Base-by-base conservation (phyloP, 2,329 filamentous ascomycete species). In the Lojkania enalia region DNA sequence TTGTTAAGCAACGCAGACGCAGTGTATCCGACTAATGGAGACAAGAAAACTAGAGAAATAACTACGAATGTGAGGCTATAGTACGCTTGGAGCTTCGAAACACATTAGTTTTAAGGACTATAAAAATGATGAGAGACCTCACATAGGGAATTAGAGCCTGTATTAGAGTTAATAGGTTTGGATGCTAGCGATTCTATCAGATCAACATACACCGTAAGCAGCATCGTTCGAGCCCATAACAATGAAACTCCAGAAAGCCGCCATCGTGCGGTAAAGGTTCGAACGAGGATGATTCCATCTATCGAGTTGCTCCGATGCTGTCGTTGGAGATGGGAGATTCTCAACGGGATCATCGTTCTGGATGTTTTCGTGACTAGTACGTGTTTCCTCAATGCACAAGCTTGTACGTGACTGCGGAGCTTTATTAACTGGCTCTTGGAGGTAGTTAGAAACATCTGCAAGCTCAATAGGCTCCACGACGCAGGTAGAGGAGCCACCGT, bases 161-260 rank as follows among this genome's bases (percentile, higher is more conserved):
- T 37, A 2, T 35, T 35, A 31, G 7, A 16, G 37, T 38, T 38
- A 62, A 48, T 41, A 13, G 42, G 18, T 20, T n/a, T 35, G 30
- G 15, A 15, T 3, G 21, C 13, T 14, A 30, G 7, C 13, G 9
- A 4, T 15, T 30, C 15, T 15, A 21, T 32, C 5, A 6, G 16
- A 31, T 12, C 11, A 18, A 74, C 76, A 63, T 72, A 82, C 81
- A 31, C 84, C 84, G 33, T 82, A 76, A 18, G 80, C 80, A 7
- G 79, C 85, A 68, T 89, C 86, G 56, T 86, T 86, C 71, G 84
- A 78, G 5, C 86, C 86, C 73, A 86, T 80, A 21, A 87, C 73
- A 15, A 84, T 70, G 52, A 88, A 82, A 4, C 78, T 77, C 67
- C 79, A 81, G 55, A 84, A 81, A 2, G 82, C 78, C 0, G 80